Evolutionary conservation across 768 basidiomycete genomes (phyloP).

Genomic region (Leucocoprinus leucothites): DNA sequence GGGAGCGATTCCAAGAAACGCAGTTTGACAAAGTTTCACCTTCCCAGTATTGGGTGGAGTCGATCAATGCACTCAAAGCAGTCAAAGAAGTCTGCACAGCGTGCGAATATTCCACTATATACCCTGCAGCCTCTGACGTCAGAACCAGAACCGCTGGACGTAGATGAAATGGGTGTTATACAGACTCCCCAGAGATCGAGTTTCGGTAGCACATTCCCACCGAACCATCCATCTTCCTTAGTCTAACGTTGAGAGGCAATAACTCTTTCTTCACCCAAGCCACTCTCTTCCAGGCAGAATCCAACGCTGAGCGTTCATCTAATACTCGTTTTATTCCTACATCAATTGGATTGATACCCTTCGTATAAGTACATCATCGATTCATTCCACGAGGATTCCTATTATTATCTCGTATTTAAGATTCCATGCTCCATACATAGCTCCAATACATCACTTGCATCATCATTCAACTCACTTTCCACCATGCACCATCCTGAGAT

Average conservation of each 20-base stretch:
- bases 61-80: slow-evolving; percentile 4
- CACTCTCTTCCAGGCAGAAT: too few relatives aligned
- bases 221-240: not conserved
- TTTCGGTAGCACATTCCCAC: not conserved
- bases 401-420: too few relatives aligned
- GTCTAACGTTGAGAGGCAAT: not conserved
- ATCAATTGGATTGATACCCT: too few relatives aligned
- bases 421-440: too few relatives aligned
- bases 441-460: not conserved
- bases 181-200: not conserved
- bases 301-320: too few relatives aligned
- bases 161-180: slow-evolving; percentile 9
- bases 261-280: too few relatives aligned
- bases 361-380: not conserved
- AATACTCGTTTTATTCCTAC: too few relatives aligned
- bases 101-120: not conserved
- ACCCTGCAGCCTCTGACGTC: slow-evolving; percentile 31
- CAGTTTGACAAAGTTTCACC: not conserved
- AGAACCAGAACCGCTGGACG: slow-evolving; percentile 38
- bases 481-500: too few relatives aligned
- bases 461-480: not conserved
- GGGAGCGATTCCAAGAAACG: not conserved
- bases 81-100: not conserved
- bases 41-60: not conserved
- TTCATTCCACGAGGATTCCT: too few relatives aligned